Base-by-base conservation (phyloP, 805 yeast species). In the Kuraishia ogatae region DNA sequence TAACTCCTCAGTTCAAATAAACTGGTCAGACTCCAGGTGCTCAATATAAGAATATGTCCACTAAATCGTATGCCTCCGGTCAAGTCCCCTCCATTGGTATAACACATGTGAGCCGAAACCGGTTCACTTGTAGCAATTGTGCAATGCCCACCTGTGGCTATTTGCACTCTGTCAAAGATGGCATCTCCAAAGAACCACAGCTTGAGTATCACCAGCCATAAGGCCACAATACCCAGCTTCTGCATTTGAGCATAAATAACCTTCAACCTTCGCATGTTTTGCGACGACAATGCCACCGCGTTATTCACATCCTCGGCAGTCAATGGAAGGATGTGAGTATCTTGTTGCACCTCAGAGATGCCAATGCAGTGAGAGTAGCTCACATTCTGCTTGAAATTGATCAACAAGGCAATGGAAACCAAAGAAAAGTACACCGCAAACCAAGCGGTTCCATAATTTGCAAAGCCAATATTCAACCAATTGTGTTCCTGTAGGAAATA, bases 131-230 rank as follows among this genome's bases (percentile, higher is more conserved):
- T 52, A n/a, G 29, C 59, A 10, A 57, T 60, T 50, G 48, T 62
- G 57, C 80, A 76, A 43, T 64, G 62, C 1, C 79, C 80, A 0
- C 79, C 78, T 0, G 75, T 66, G 1, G 56, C 21, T n/a, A 65
- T 58, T 53, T 71, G 67, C 1, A 74, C 56, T 48, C 69, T 55
- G 48, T 68, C 71, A 55, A 60, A 69, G 2, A 70, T 20, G 2
- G 73, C 65, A 48, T 68, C 65, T 1, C 72, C 72, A 53, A 68
- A 67, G 51, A 62, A 67, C 73, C 72, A 68, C n/a, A 66, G 61
- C 7, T 65, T 61, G 28, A 66, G 43, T 0, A 59, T 6, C 1
- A 51, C 53, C 1, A 69, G 11, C 62, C 69, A 63, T 1, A 52
- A 10, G 51, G 59, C 66, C 1, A 67, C 49, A 1, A 57, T 7